Percentiles rank a stretch among this genome's conserved stretches.
phyloP scores from a whole-genome alignment of 2,329 filamentous ascomycete genomes.

The Aureobasidium mangrovei region DNA sequence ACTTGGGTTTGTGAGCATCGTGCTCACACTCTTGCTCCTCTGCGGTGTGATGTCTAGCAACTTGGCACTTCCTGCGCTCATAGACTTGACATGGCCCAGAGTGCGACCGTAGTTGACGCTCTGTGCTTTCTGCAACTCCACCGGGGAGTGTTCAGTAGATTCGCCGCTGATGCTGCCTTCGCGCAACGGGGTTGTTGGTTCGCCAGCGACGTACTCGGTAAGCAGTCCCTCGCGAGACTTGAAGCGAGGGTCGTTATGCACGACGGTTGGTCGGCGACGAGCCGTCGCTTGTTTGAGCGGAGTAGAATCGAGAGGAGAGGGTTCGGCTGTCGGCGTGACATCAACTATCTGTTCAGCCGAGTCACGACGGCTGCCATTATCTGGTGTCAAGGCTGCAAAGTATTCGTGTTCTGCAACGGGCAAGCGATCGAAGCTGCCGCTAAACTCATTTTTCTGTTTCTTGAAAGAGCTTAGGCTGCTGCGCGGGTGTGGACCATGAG shows the following conservation, averaged over 20 bases:
- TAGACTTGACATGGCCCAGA: slow-evolving; percentile 54
- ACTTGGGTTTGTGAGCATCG: background rate
- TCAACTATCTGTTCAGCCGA: slow-evolving; percentile 4
- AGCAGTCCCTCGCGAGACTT: slow-evolving; percentile 55
- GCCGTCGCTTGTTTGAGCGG: slow-evolving; percentile 37
- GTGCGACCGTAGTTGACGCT: slow-evolving; percentile 54
- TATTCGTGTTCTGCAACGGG: slow-evolving; percentile 63
- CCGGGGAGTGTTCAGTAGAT: slow-evolving; percentile 17
- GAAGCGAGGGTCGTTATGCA: slow-evolving; percentile 50
- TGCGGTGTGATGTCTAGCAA: slow-evolving; percentile 51
- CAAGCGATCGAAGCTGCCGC: slow-evolving; percentile 57
- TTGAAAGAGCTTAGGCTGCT: slow-evolving; percentile 40
- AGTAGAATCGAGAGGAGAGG: background rate
- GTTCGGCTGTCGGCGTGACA: slow-evolving; percentile 13
- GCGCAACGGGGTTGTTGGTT: background rate
- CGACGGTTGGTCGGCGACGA: slow-evolving; percentile 53
- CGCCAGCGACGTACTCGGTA: slow-evolving; percentile 34
- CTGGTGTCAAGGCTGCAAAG: slow-evolving; percentile 43
- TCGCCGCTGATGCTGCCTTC: slow-evolving; percentile 11
- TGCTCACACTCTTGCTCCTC: slow-evolving; percentile 4
- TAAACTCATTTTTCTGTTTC: slow-evolving; percentile 43
- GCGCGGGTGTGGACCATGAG: slow-evolving; percentile 35
- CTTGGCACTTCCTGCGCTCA: slow-evolving; percentile 70
- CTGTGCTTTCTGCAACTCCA: slow-evolving; percentile 52
- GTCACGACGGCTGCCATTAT: slow-evolving; percentile 13